These are phyloP conservation scores for Astrephomene gubernaculifera DNA, from an alignment of 139 green algal genomes.

Conservation along the genomic window DNA sequence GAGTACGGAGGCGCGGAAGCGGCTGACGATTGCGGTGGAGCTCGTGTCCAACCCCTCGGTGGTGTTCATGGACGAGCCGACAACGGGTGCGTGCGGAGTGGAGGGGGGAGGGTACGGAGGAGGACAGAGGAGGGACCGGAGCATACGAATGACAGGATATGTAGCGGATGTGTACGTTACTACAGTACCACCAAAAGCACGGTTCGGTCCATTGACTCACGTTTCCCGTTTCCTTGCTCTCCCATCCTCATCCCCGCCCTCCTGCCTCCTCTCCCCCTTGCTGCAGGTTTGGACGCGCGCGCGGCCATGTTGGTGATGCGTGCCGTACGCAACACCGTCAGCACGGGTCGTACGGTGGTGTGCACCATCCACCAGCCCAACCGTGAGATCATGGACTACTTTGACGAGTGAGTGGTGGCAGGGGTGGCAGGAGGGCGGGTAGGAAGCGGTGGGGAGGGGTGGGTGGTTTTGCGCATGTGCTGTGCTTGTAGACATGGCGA, in stretches of 20 bases:
- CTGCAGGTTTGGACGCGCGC: constrained; percentile 78
- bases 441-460: too few species aligned
- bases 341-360: constrained; percentile 85
- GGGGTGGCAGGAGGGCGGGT: not conserved
- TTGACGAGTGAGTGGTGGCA: constrained; percentile 61
- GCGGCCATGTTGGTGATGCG: constrained; percentile 83
- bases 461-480: too few species aligned
- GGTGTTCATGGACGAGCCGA: constrained; percentile 67
- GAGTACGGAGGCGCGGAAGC: constrained; percentile 90
- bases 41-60: constrained; percentile 81
- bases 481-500: not conserved
- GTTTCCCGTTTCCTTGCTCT: too few species aligned
- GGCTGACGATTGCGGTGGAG: constrained; percentile 92
- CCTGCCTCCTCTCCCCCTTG: not conserved
- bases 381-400: constrained; percentile 77
- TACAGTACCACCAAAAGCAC: too few species aligned
- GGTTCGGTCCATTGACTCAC: too few species aligned
- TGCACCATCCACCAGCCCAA: constrained; percentile 91
- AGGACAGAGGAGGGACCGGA: too few species aligned
- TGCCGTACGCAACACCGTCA: constrained; percentile 82
- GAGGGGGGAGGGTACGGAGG: too few species aligned
- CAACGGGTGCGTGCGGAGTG: constrained; percentile 27
- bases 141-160: too few species aligned
- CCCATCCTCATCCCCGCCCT: too few species aligned
- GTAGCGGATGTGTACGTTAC: too few species aligned